phyloP scores from a whole-genome alignment of 2,329 filamentous ascomycete genomes.

The Knufia petricola region DNA sequence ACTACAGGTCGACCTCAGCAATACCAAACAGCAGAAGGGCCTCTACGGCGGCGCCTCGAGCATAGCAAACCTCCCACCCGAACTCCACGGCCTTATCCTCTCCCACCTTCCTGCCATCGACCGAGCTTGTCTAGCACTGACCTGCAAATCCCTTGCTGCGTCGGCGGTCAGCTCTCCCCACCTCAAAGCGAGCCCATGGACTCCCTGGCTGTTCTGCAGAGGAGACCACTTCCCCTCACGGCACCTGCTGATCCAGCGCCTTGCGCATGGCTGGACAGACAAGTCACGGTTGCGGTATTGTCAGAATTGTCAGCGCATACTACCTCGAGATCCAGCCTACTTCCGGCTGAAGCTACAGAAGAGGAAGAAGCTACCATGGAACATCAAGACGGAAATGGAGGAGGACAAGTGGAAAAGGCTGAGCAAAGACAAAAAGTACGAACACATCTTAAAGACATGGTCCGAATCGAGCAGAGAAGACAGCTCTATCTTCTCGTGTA shows the following conservation, averaged over 20 bases:
- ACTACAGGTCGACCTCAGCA: conserved; percentile 3
- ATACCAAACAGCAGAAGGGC: background rate
- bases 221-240: conserved; percentile 10
- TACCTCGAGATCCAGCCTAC: conserved; percentile 14
- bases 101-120: conserved; percentile 19
- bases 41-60: background rate
- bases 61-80: conserved; percentile 15
- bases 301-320: conserved; percentile 16
- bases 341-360: conserved; percentile 14
- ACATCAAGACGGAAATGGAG: conserved; percentile 8
- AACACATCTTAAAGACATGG: conserved; percentile 17
- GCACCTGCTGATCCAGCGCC: conserved; percentile 15
- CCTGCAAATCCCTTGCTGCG: conserved; percentile 18
- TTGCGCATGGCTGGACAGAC: conserved; percentile 21
- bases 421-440: conserved; percentile 14
- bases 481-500: conserved; percentile 15
- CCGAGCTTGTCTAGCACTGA: conserved; percentile 21
- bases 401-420: conserved; percentile 14
- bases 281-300: conserved; percentile 20
- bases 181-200: conserved; percentile 13
- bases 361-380: conserved; percentile 14
- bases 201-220: conserved; percentile 10
- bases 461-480: conserved; percentile 13
- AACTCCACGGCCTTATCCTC: conserved; percentile 17
- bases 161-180: conserved; percentile 13